Base-by-base conservation (phyloP, 768 basidiomycete species). In the Dioszegia aurantiaca region DNA sequence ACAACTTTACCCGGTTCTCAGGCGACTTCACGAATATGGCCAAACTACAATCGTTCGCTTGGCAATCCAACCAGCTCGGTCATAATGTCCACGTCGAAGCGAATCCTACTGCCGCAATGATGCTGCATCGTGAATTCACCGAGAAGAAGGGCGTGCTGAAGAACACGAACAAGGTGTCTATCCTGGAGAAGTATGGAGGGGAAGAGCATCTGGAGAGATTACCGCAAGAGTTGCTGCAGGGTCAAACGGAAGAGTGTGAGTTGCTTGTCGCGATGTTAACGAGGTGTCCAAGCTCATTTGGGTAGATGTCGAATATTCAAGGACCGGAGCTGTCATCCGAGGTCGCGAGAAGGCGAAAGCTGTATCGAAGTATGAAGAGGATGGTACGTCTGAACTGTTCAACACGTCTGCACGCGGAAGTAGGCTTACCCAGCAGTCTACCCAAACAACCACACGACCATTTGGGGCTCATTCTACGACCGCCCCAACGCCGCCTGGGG, bases 391-490 rank as follows among this genome's bases (percentile, higher is more conserved):
- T 9, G 19, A 26, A n/a, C 4, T 16, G 4, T 44, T 51, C 36
- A 24, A 27, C 11, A 36, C 10, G 4, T 19, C 19, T 45, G 31
- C n/a, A 21, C 37, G 9, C 3, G 30, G 11, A 16, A 10, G 23
- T 3, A 4, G 24, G 36, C 37, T 47, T 1, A 28, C 17, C n/a
- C 1, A 16, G 1, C 62, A 97, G 92, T 92, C 6, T 86, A 83
- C 66, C 79, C 88, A 69, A 93, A 92, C 77, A 99, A 99, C 71
- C 95, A 99, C 70, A 91, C 87, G 0, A 80, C 85, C 4, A 86
- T 97, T n/a, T 99, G 95, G 95, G 95, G 95, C 43, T 99, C 95
- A 42, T 98, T 86, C 85, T 98, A 89, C 74, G 85, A 89, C 64
- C 60, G 79, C 16, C 79, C 83, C 12, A 81, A 82, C 2, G 84